A percentile compares a stretch with the other conserved stretches of the same genome.
Conservation (phyloP, 2,329 filamentous ascomycete genomes). For the Sporothrix protearum region DNA sequence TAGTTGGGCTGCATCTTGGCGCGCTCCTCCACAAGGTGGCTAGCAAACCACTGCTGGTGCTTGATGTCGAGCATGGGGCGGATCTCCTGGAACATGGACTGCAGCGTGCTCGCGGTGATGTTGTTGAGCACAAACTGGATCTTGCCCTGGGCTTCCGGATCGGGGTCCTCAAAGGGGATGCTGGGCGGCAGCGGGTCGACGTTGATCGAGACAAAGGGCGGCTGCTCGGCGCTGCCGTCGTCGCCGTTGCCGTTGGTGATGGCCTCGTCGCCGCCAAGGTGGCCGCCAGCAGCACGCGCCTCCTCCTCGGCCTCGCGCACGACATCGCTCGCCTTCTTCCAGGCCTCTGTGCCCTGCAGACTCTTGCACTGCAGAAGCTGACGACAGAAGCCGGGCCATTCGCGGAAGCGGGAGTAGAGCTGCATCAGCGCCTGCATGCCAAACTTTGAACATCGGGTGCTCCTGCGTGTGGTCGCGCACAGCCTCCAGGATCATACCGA, state of each 20-base stretch:
- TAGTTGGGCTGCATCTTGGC: slow-evolving; percentile 98
- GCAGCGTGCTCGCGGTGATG: slow-evolving; percentile 83
- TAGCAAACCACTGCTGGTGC: slow-evolving; percentile 94
- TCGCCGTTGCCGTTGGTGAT: slow-evolving; percentile 69
- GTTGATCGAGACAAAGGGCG: slow-evolving; percentile 74
- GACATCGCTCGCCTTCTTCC: slow-evolving; percentile 76
- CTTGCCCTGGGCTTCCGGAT: slow-evolving; percentile 82
- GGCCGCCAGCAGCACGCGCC: slow-evolving; percentile 29
- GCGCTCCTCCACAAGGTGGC: slow-evolving; percentile 89
- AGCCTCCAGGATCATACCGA: slow-evolving; percentile 96
- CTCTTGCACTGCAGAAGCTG: slow-evolving; percentile 77
- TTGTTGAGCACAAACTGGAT: slow-evolving; percentile 97
- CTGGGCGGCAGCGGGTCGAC: slow-evolving; percentile 65
- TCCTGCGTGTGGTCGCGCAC: slow-evolving; percentile 80
- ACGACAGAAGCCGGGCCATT: slow-evolving; percentile 95
- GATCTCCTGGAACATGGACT: slow-evolving; percentile 78
- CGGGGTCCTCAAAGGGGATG: slow-evolving; percentile 73
- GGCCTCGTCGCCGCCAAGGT: slow-evolving; percentile 41
- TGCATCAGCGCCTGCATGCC: slow-evolving; percentile 92
- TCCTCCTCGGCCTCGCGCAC: slow-evolving; percentile 66
- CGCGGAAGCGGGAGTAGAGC: slow-evolving; percentile 73
- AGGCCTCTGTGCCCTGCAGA: slow-evolving; percentile 80
- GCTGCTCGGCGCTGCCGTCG: slow-evolving; percentile 54
- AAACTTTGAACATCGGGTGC: slow-evolving; percentile 97
- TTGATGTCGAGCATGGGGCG: slow-evolving; percentile 72